phyloP scores from a whole-genome alignment of 2,329 filamentous ascomycete species.

The Aureobasidium uvarum region DNA sequence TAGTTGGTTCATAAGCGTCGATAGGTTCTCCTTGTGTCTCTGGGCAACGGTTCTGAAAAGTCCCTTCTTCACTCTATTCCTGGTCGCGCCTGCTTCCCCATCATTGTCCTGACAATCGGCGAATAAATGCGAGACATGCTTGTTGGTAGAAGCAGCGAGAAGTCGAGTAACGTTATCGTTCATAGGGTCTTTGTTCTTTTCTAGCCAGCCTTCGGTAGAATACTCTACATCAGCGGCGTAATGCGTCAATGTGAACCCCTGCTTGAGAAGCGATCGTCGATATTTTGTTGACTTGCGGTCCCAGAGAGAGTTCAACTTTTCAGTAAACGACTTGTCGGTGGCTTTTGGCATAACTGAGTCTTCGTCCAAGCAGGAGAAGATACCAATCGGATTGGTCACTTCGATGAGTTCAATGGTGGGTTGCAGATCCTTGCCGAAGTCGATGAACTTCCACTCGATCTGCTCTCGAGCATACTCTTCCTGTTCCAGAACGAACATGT shows the following conservation, averaged over 20 bases:
- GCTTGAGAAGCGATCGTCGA: conserved; percentile 76
- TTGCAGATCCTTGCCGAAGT: conserved; percentile 95
- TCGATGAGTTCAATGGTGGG: conserved; percentile 98
- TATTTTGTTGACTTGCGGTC: conserved; percentile 96
- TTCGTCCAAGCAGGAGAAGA: conserved; percentile 97
- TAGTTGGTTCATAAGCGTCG: conserved; percentile 89
- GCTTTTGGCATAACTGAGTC: conserved; percentile 99
- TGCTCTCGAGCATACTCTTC: conserved; percentile 97
- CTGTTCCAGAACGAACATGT: conserved; percentile 99
- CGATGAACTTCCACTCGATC: conserved; percentile 99
- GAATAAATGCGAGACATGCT: conserved; percentile 81
- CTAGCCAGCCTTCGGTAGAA: conserved; percentile 88
- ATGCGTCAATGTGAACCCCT: conserved; percentile 94
- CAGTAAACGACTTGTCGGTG: conserved; percentile 93
- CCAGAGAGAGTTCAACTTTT: conserved; percentile 96
- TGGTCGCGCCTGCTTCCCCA: conserved; percentile 65
- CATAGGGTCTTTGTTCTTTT: conserved; percentile 98
- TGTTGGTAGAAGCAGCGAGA: conserved; percentile 75
- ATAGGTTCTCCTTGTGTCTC: conserved; percentile 96
- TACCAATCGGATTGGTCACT: conserved; percentile 92
- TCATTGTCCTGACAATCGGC: conserved; percentile 80
- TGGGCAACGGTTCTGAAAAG: conserved; percentile 96
- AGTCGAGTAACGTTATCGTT: conserved; percentile 96
- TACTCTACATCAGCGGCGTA: conserved; percentile 99
- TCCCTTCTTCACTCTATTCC: conserved; percentile 90